phyloP scores from a whole-genome alignment of 306 rosid genomes.

The Vigna mungo region DNA sequence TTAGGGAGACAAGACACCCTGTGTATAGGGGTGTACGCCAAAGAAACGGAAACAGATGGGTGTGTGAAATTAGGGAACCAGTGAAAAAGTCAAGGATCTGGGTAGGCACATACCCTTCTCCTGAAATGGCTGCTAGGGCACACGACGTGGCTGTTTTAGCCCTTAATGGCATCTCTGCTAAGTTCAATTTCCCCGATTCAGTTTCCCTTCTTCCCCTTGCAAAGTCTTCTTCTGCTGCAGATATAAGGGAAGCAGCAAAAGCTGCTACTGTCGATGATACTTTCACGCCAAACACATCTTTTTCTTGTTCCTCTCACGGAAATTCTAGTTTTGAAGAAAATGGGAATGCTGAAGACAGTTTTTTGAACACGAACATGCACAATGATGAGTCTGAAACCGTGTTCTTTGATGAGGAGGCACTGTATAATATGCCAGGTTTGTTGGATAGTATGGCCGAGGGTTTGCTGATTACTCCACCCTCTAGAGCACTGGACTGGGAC shows the following conservation, averaged over 20 bases:
- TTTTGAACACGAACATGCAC: not conserved
- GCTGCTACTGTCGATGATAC: not conserved
- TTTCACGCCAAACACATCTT: not conserved
- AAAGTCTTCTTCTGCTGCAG: constrained; percentile 20
- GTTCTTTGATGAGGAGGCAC: constrained; percentile 46
- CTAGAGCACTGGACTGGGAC: constrained; percentile 25
- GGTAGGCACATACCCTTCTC: constrained; percentile 45
- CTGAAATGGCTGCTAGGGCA: constrained; percentile 58
- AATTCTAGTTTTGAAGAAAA: not conserved
- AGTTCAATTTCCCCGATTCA: constrained; percentile 43
- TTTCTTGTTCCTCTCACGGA: not conserved
- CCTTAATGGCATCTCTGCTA: constrained; percentile 40
- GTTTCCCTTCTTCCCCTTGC: constrained; percentile 40
- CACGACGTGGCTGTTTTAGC: constrained; percentile 50
- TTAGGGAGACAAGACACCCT: constrained; percentile 2
- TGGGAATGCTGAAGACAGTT: not conserved
- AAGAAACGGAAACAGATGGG: constrained; percentile 22
- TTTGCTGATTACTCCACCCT: constrained; percentile 40
- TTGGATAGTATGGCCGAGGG: constrained; percentile 48
- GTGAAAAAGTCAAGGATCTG: constrained; percentile 45
- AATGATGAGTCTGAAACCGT: not conserved
- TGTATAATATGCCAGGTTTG: constrained; percentile 47
- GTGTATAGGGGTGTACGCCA: constrained; percentile 28
- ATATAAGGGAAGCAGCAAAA: constrained; percentile 35
- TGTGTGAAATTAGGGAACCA: constrained; percentile 40